Evolutionary conservation across 2,329 filamentous ascomycete species (phyloP).

Genomic region (Penicillium sp.): DNA sequence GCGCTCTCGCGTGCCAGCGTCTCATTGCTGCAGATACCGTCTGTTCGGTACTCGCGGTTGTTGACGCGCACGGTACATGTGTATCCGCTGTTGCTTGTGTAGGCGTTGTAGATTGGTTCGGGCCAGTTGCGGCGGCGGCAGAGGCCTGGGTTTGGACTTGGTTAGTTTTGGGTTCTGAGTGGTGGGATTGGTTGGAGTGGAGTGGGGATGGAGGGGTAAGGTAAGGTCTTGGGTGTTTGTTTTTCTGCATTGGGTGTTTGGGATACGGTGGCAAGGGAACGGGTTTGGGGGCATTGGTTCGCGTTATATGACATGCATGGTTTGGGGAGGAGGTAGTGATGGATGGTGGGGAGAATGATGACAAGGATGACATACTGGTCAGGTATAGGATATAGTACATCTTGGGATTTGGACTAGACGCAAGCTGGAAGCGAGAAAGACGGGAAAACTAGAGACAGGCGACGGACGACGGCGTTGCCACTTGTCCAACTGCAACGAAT

Average conservation of each 20-base stretch:
- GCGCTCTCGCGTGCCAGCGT: conserved; percentile 81
- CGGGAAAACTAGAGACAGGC: neutral
- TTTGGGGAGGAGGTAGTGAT: conserved; percentile 2
- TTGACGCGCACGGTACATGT: conserved; percentile 90
- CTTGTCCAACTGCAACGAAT: conserved; percentile 2
- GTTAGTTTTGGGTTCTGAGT: conserved; percentile 14
- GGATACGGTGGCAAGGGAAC: neutral
- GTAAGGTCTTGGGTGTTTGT: neutral
- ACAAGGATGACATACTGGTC: conserved; percentile 60
- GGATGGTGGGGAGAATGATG: conserved; percentile 7
- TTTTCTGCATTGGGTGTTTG: neutral
- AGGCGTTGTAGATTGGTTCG: conserved; percentile 79
- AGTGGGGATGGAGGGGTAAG: too few relatives aligned
- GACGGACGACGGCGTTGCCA: neutral
- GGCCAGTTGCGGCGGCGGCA: conserved; percentile 91
- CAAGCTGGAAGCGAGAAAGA: neutral
- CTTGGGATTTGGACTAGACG: conserved; percentile 11
- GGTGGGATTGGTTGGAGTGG: conserved; percentile 1
- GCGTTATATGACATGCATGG: conserved; percentile 10
- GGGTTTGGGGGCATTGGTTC: neutral
- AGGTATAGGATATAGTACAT: conserved; percentile 56
- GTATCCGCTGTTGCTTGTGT: conserved; percentile 64
- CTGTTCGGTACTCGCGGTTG: conserved; percentile 90
- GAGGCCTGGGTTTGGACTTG: conserved; percentile 55
- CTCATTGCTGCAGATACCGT: conserved; percentile 73